A percentile compares a stretch with the other conserved stretches of the same genome.
Conservation (phyloP, 78 protist species). For the Dictyostelium citrinum region DNA sequence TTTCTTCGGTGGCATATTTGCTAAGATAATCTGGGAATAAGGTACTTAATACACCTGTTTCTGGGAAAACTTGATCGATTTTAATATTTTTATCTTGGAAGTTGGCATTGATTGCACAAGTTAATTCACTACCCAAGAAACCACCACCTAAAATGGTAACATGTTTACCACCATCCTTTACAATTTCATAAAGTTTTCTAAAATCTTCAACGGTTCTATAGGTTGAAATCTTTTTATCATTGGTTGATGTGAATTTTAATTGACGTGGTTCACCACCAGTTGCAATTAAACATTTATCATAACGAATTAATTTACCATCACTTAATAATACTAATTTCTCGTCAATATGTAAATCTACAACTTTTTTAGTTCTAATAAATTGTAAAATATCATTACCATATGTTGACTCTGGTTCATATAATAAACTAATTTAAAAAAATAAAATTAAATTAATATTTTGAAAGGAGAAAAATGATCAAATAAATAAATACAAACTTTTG, state of each 20-base stretch:
- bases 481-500: neutral
- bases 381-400: constrained; percentile 65
- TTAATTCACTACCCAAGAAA: constrained; percentile 91
- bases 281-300: constrained; percentile 86
- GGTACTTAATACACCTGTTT: constrained; percentile 35
- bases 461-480: neutral
- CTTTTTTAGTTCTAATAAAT: constrained; percentile 44
- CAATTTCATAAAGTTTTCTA: constrained; percentile 21
- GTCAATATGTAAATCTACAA: constrained; percentile 63
- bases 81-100: neutral
- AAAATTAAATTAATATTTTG: neutral
- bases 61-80: constrained; percentile 86
- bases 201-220: constrained; percentile 84
- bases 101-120: constrained; percentile 38
- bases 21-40: constrained; percentile 77
- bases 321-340: constrained; percentile 37
- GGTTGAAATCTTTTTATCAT: constrained; percentile 40
- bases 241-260: constrained; percentile 33
- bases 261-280: constrained; percentile 90
- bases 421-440: neutral
- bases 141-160: constrained; percentile 90
- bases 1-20: constrained; percentile 60
- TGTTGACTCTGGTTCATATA: constrained; percentile 50
- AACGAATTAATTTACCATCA: constrained; percentile 81
- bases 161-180: constrained; percentile 7